Evolutionary conservation across 164 flowering plant species (phyloP).

Genomic region (Nymphaea colorata): DNA sequence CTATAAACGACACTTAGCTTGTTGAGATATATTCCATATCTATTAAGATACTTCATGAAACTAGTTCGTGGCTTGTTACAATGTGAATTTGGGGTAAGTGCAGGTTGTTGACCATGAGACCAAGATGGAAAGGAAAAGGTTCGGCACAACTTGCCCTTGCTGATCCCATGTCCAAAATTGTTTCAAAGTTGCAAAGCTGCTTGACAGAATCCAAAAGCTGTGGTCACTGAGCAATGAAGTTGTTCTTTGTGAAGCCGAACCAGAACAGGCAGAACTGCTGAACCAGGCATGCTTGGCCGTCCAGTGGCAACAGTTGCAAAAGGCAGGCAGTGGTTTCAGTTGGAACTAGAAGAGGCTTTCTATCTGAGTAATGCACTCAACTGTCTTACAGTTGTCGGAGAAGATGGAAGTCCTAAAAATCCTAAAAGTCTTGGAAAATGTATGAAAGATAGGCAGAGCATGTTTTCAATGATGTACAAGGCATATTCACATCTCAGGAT

Average conservation of each 20-base stretch:
- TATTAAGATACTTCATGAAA: too few species aligned
- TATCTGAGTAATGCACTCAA: conserved; percentile 32
- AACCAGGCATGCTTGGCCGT: conserved; percentile 46
- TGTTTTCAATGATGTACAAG: too few species aligned
- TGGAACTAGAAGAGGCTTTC: conserved; percentile 56
- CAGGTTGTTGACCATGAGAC: too few species aligned
- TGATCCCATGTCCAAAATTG: conserved; percentile 54
- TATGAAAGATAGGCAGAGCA: conserved; percentile 35
- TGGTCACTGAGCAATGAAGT: conserved; percentile 35
- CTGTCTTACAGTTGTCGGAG: conserved; percentile 31
- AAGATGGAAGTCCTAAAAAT: conserved; percentile 12
- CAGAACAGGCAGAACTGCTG: conserved; percentile 32
- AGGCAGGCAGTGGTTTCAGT: conserved; percentile 51
- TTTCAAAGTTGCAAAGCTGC: conserved; percentile 34
- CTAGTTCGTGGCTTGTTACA: too few species aligned
- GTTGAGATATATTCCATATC: too few species aligned
- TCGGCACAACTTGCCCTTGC: conserved; percentile 39
- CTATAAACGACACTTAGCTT: too few species aligned
- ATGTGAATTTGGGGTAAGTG: too few species aligned
- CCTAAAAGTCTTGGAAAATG: conserved; percentile 44
- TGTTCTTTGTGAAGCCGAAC: conserved; percentile 38
- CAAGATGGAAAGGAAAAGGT: too few species aligned
- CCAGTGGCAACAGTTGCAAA: conserved; percentile 31
- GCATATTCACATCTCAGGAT: too few species aligned
- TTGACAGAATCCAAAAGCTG: conserved; percentile 24